These are phyloP conservation scores for Xanthoconium stramineum DNA, from an alignment of 768 basidiomycete species.

Conservation along the genomic window DNA sequence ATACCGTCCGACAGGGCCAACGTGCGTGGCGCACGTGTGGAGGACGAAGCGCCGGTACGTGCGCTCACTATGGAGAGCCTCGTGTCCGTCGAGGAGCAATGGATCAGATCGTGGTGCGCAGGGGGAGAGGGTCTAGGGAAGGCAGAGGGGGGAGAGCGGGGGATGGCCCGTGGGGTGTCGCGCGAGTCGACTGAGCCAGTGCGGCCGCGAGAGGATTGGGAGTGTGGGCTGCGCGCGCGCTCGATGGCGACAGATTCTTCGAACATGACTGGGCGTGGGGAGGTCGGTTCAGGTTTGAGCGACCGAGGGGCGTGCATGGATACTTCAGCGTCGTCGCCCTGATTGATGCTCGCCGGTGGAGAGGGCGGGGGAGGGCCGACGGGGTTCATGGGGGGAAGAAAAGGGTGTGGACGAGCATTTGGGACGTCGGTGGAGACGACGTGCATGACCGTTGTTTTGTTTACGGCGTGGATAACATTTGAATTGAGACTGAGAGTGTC, in stretches of 20 bases:
- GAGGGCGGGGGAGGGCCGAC: constrained; percentile 60
- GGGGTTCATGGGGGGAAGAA: not conserved
- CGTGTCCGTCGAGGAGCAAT: constrained; percentile 52
- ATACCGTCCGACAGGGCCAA: constrained; percentile 11
- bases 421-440: constrained; percentile 26
- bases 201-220: constrained; percentile 19
- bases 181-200: constrained; percentile 32
- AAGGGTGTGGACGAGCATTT: not conserved
- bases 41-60: constrained; percentile 20
- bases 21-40: constrained; percentile 18
- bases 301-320: not conserved
- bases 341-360: constrained; percentile 42
- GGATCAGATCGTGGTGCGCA: constrained; percentile 31
- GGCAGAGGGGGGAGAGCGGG: constrained; percentile 21
- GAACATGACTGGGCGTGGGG: constrained; percentile 29
- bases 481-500: constrained; percentile 45
- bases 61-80: constrained; percentile 34
- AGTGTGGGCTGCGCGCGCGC: constrained; percentile 17
- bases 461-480: constrained; percentile 32
- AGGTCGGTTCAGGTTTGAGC: not conserved
- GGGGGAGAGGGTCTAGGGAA: constrained; percentile 13
- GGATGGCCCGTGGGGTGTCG: constrained; percentile 12
- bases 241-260: constrained; percentile 16
- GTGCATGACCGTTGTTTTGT: constrained; percentile 34
- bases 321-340: constrained; percentile 10